Evolutionary conservation across 768 basidiomycete genomes (phyloP), one percentile per base, ranked within the genome.

Genomic region (Tricholoma sp.): DNA sequence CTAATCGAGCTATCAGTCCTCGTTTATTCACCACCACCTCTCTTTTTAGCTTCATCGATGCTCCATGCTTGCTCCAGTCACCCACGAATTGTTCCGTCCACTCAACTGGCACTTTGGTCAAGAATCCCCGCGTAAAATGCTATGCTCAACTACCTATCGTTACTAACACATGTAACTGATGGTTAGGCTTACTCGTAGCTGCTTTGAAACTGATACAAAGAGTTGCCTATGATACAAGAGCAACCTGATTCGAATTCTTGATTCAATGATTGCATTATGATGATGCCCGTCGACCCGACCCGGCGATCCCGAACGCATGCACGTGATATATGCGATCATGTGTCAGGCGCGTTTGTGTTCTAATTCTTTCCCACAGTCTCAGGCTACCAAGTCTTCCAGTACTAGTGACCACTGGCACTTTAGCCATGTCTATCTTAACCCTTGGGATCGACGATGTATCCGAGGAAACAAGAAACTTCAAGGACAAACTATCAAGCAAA

Each of bases 401-500:
- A 4, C 24, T 24, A 24, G 24, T 24, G 28, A 13, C 33, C 17
- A 24, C 32, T 48, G 28, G 28, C 42, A 29, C 20, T 31, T 32
- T 41, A 54, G 66, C 61, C 59, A 82, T 81, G 80, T 78, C 80
- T 34, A 65, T 73, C 57, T 77, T 75, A 72, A 74, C 73, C 59
- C 59, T 80, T 34, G 80, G 78, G 10, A 66, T 67, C 4, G 72
- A 76, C 56, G 80, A 81, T 65, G 69, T 79, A 37, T 72, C 78
- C 7, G 76, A 79, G 54, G 77, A 80, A 63, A 69, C 74, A n/a
- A 75, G 74, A 55, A 65, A 72, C 15, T 69, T 74, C 45, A 80
- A 71, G 69, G 77, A 80, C 61, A 78, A 77, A 62, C 57, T 81
- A 54, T 67, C 77, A 6, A 79, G 75, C 66, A 79, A 80, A 76